Base-by-base conservation (phyloP, 495 filamentous ascomycete species). In the Platismatia glauca region DNA sequence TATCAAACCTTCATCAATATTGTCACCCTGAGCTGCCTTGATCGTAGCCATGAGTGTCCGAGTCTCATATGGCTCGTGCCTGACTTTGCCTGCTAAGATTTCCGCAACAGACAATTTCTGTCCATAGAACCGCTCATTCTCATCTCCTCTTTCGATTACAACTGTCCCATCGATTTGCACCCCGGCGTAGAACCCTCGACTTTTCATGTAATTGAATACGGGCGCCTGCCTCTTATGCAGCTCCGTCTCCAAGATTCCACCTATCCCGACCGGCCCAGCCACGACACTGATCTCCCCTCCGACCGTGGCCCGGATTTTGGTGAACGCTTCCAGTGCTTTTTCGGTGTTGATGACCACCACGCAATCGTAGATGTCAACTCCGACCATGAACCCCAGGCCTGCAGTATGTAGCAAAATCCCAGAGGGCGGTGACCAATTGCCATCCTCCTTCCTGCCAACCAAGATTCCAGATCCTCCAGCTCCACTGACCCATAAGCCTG, bases 311-410 rank as follows among this genome's bases (percentile, higher is more conserved):
- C 86, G 84, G 16, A 92, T 75, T 55, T 83, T 86, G 46, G 87
- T 89, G 73, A 96, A 94, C 0, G 88, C 82, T 58, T 92, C 87
- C 35, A 96, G 76, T 8, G 89, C 90, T 58, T 88, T 81, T 29
- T 85, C 81, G 27, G 86, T 90, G 73, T 95, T 96, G 71, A 96
- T 91, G 8, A 96, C 85, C 0, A 96, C 80, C 24, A 96, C 86
- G 70, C 91, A 95, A 70, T 96, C 91, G 77, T 96, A 96, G 62
- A 95, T 89, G 66, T 96, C 91, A 37, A 95, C 89, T 4, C 90
- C 91, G 4, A 91, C 86, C 33, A 93, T 78, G 69, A 96, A 96
- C n/a, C 89, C 90, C 29, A 95, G 74, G 5, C 86, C 90, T 2
- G 88, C 85, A 1, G 91, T 95, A 70, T 96, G 91, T 37, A 96